phyloP scores from a whole-genome alignment of 352 stramenopile genomes.

The Phytophthora fragariae region DNA sequence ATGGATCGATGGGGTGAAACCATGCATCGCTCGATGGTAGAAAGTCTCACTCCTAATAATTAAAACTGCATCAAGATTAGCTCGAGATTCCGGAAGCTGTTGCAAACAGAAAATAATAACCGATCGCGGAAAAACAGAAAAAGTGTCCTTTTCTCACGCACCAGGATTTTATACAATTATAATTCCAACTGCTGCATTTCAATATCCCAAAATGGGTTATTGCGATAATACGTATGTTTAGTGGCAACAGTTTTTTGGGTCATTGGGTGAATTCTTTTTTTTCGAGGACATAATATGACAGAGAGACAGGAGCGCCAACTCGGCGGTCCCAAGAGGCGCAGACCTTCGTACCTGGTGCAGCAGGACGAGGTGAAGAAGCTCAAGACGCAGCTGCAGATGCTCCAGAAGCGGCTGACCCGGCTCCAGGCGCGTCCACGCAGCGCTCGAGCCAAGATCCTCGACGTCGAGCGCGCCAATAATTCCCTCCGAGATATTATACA shows the following conservation, averaged over 20 bases:
- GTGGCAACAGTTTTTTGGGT: not conserved
- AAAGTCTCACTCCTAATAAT: constrained; percentile 28
- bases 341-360: constrained; percentile 40
- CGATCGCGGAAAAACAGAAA: too few species aligned
- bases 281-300: not conserved
- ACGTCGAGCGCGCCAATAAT: constrained; percentile 27
- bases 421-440: constrained; percentile 35
- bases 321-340: constrained; percentile 17
- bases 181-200: not conserved
- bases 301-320: not conserved
- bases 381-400: constrained; percentile 24
- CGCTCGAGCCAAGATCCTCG: constrained; percentile 23
- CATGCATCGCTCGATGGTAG: constrained; percentile 40
- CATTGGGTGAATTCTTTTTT: not conserved
- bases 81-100: too few species aligned
- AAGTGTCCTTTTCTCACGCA: too few species aligned
- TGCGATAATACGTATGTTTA: not conserved
- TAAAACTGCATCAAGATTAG: constrained; percentile 5
- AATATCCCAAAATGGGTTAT: not conserved
- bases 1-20: constrained; percentile 49
- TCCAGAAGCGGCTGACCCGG: constrained; percentile 26
- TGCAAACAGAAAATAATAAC: too few species aligned
- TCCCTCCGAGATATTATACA: constrained; percentile 42
- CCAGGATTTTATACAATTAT: not conserved
- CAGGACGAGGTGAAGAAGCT: constrained; percentile 40